phyloP scores from a whole-genome alignment of 1,139 yeast species.

The Kurtzmaniella quercitrusa region DNA sequence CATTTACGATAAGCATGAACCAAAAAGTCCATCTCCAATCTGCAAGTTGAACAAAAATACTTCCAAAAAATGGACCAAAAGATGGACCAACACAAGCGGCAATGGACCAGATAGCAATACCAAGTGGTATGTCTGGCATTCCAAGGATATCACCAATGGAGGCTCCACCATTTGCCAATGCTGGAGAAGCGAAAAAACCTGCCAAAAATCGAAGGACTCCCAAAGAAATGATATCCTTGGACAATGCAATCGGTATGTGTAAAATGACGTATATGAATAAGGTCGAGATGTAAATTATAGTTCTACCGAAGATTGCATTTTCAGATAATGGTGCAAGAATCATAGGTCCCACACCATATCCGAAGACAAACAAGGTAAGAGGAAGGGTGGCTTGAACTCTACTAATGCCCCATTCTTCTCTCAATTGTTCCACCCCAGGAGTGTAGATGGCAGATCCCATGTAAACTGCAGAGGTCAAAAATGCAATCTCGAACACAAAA shows the following conservation, averaged over 20 bases:
- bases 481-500: slow-evolving; percentile 34
- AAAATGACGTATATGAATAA: slow-evolving; percentile 27
- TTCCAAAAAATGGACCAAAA: slow-evolving; percentile 34
- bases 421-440: slow-evolving; percentile 41
- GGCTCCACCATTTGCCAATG: slow-evolving; percentile 35
- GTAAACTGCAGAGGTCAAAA: slow-evolving; percentile 51
- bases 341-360: slow-evolving; percentile 39
- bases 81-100: slow-evolving; percentile 35
- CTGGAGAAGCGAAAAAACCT: slow-evolving; percentile 32
- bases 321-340: slow-evolving; percentile 35
- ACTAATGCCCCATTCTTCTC: slow-evolving; percentile 23
- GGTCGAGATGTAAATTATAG: slow-evolving; percentile 28
- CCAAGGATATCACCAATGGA: slow-evolving; percentile 23
- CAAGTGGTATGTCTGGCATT: slow-evolving; percentile 26
- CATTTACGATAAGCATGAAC: slow-evolving; percentile 31
- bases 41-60: slow-evolving; percentile 23
- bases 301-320: slow-evolving; percentile 49
- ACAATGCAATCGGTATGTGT: slow-evolving; percentile 30
- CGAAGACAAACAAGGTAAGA: slow-evolving; percentile 32
- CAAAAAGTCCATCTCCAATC: slow-evolving; percentile 40
- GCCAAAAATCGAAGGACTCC: slow-evolving; percentile 27
- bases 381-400: slow-evolving; percentile 28
- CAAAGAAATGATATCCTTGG: slow-evolving; percentile 24
- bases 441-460: slow-evolving; percentile 61
- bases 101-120: slow-evolving; percentile 32